phyloP scores from a whole-genome alignment of 2,329 filamentous ascomycete genomes.

The Immersiporthe knoxdaviesiana region DNA sequence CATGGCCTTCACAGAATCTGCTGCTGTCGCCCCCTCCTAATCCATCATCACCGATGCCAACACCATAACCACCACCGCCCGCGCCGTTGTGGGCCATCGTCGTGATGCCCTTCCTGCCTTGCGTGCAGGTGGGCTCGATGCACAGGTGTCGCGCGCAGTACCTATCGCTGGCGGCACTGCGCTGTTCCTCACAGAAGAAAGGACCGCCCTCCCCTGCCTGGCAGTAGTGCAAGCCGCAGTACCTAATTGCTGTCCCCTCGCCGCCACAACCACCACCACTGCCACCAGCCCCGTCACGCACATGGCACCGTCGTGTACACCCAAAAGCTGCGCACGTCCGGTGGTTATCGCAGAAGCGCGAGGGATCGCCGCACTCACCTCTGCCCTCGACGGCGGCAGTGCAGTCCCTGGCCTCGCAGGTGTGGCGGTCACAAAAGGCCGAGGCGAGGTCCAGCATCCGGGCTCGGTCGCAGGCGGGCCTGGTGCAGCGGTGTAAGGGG shows the following conservation, averaged over 20 bases:
- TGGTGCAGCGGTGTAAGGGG: constrained; percentile 28
- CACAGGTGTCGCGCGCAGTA: constrained; percentile 22
- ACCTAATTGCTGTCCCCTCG: constrained; percentile 3
- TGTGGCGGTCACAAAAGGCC: constrained; percentile 30
- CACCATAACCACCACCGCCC: background rate
- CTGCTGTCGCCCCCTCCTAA: too few species aligned
- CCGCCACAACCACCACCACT: constrained; percentile 22
- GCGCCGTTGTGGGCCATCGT: constrained; percentile 8
- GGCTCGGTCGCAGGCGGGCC: constrained; percentile 22
- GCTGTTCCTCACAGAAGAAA: constrained; percentile 20
- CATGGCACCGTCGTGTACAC: constrained; percentile 27
- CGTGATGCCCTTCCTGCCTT: constrained; percentile 4
- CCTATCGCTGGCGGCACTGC: background rate
- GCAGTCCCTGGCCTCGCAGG: constrained; percentile 29
- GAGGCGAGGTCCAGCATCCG: constrained; percentile 19
- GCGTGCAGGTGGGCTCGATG: constrained; percentile 11
- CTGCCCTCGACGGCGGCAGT: constrained; percentile 21
- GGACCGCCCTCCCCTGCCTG: background rate
- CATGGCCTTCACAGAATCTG: constrained; percentile 20
- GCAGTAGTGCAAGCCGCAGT: constrained; percentile 31
- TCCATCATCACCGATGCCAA: too few species aligned
- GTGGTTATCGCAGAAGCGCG: constrained; percentile 28
- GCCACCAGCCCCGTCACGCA: background rate
- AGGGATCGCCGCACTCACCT: constrained; percentile 16
- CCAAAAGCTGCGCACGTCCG: constrained; percentile 24